Conservation (phyloP, 2,329 filamentous ascomycete species). For the Ophiostoma montium region DNA sequence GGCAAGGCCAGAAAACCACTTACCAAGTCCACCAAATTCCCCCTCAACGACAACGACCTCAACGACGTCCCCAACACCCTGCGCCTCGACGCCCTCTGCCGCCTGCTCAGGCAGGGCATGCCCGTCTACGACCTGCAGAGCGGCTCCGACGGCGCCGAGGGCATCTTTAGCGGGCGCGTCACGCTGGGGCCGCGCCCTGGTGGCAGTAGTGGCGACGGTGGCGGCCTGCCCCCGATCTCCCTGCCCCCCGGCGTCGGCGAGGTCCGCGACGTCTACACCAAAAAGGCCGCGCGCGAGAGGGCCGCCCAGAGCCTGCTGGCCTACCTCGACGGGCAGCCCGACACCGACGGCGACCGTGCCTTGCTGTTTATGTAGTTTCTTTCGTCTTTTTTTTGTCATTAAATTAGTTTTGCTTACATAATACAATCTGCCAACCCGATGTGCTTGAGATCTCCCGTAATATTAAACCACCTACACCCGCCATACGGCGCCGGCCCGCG, state of each 20-base stretch:
- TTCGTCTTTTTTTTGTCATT: background rate
- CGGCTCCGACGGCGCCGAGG: background rate
- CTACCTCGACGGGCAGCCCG: slow-evolving; percentile 19
- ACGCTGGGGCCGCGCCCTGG: slow-evolving; percentile 12
- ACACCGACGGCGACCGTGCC: background rate
- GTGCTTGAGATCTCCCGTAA: slow-evolving; percentile 9
- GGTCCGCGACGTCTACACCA: slow-evolving; percentile 22
- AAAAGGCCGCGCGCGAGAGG: slow-evolving; percentile 22
- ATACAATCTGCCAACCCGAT: too few species aligned
- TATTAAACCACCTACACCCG: too few species aligned
- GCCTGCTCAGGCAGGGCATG: background rate
- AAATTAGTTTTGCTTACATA: too few species aligned
- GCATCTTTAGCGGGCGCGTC: slow-evolving; percentile 23
- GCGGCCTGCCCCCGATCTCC: too few species aligned
- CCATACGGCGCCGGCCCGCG: slow-evolving; percentile 34
- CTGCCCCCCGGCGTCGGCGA: slow-evolving; percentile 21
- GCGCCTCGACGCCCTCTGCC: slow-evolving; percentile 15
- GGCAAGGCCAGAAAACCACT: background rate
- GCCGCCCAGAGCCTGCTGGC: slow-evolving; percentile 27
- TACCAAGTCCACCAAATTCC: slow-evolving; percentile 2
- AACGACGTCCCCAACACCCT: slow-evolving; percentile 12
- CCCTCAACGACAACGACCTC: background rate
- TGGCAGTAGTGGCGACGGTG: too few species aligned
- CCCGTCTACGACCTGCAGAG: slow-evolving; percentile 5
- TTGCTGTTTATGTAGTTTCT: background rate